Conservation (phyloP, 2,329 filamentous ascomycete species). For the Claviceps fusiformis region DNA sequence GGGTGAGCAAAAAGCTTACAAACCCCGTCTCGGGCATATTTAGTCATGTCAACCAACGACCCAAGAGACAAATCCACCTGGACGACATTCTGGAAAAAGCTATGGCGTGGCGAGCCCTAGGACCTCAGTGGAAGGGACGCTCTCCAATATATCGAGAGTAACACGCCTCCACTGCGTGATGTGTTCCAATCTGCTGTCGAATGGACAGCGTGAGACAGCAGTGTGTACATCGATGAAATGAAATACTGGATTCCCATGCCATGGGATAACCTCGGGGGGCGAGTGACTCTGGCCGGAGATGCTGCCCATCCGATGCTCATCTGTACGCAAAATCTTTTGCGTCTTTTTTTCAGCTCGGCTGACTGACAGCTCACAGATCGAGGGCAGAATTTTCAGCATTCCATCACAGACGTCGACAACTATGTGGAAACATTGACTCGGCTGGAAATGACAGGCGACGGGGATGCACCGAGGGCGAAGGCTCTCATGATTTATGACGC, state of each 20-base stretch:
- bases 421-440: slow-evolving; percentile 20
- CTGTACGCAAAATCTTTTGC: slow-evolving; percentile 14
- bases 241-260: slow-evolving; percentile 20
- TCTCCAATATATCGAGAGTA: slow-evolving; percentile 16
- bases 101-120: slow-evolving; percentile 17
- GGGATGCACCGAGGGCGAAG: slow-evolving; percentile 6
- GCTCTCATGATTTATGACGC: slow-evolving; percentile 17
- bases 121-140: slow-evolving; percentile 22
- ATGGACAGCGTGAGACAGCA: slow-evolving; percentile 19
- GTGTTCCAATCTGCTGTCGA: slow-evolving; percentile 20
- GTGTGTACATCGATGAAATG: slow-evolving; percentile 21
- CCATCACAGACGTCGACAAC: slow-evolving; percentile 25
- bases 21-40: not conserved
- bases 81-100: slow-evolving; percentile 22
- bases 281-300: slow-evolving; percentile 25
- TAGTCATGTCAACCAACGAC: slow-evolving; percentile 11
- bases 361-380: slow-evolving; percentile 17
- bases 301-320: slow-evolving; percentile 31
- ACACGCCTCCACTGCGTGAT: slow-evolving; percentile 14
- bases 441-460: slow-evolving; percentile 6
- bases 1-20: not conserved
- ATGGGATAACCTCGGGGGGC: slow-evolving; percentile 18
- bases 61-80: slow-evolving; percentile 14
- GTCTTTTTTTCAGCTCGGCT: not conserved
- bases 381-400: slow-evolving; percentile 32